These are phyloP conservation scores for Psidium friedrichsthalianum DNA, from an alignment of 345 rosid genomes.

Conservation along the genomic window DNA sequence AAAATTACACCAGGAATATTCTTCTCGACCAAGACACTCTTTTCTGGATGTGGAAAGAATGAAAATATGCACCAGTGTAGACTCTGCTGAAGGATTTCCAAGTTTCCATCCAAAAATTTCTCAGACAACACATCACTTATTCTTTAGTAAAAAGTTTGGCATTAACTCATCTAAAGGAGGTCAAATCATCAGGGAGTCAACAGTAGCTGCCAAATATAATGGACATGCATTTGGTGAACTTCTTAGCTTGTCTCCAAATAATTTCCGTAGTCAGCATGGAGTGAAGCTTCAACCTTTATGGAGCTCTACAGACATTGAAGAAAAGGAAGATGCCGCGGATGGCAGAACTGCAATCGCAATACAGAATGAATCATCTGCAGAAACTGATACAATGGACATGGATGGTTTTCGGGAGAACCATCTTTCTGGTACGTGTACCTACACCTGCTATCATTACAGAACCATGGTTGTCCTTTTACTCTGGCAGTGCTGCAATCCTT, in stretches of 20 bases:
- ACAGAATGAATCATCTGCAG: conserved; percentile 53
- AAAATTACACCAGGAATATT: conserved; percentile 6
- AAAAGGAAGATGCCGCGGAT: conserved; percentile 14
- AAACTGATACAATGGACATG: conserved; percentile 64
- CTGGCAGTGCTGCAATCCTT: background rate
- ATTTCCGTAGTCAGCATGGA: conserved; percentile 31
- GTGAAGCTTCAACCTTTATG: conserved; percentile 39
- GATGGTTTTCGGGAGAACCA: conserved; percentile 29
- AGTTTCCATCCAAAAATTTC: conserved; percentile 18
- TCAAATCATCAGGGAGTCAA: conserved; percentile 23
- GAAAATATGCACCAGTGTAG: conserved; percentile 38
- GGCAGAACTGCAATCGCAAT: conserved; percentile 10
- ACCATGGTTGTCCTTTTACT: background rate
- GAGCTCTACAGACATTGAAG: conserved; percentile 44
- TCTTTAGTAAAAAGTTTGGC: conserved; percentile 24
- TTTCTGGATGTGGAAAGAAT: conserved; percentile 24
- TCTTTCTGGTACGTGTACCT: conserved; percentile 29
- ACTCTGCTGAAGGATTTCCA: conserved; percentile 22
- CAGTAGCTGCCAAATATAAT: conserved; percentile 27
- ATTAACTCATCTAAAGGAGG: conserved; percentile 25
- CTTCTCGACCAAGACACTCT: conserved; percentile 14
- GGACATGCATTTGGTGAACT: conserved; percentile 28
- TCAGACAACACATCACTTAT: conserved; percentile 23
- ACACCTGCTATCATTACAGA: background rate
- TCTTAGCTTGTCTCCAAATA: conserved; percentile 35